Evolutionary conservation across 225 moss, liverwort and hornwort genomes (phyloP), one percentile per base, ranked within the genome.

Genomic region (Physcomitrellopsis africana): DNA sequence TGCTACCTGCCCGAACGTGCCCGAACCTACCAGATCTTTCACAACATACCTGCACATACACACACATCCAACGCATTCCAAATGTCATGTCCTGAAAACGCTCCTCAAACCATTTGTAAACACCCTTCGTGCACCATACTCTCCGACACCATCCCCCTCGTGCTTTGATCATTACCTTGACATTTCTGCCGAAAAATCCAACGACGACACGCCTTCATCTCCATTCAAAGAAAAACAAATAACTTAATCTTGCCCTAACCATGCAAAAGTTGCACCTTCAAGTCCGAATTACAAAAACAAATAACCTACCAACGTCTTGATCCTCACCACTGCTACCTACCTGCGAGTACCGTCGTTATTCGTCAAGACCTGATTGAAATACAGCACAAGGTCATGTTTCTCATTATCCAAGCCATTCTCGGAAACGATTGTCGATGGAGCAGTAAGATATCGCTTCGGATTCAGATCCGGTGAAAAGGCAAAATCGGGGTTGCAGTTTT

Each of bases 1-100:
- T 37, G 92, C 91, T 20, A 97, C 96, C 81, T 97, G 96, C 49
- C 96, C 96, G 76, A 97, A 97, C 4, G 96, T 92, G 19, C 96
- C 96, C 24, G 88, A 88, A 17, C 96, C 96, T 44, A 97, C 80
- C 80, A 92, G 89, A 69, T 92, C 94, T 76, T 94, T 97, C 75
- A 97, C 94, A 60, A 87, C 80, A 69, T 97, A 97, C 82, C 94
- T 97, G 87, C 67, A 59, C 70, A 42, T 48, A 69, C 20, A 15
- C 67, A 63, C 57, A 22, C 27, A 76, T 54, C 56, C 68, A 65
- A 72, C 62, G 29, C 20, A 46, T 67, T 76, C 26, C 32, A 37
- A 7, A 37, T 37, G 32, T 37, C 32, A 37, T 37, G 32, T 7
- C 4, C 32, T 7, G 32, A 74, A 26, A 58, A 60, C 20, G 54